phyloP scores from a whole-genome alignment of 768 basidiomycete genomes.

The Tulasnella sp. region DNA sequence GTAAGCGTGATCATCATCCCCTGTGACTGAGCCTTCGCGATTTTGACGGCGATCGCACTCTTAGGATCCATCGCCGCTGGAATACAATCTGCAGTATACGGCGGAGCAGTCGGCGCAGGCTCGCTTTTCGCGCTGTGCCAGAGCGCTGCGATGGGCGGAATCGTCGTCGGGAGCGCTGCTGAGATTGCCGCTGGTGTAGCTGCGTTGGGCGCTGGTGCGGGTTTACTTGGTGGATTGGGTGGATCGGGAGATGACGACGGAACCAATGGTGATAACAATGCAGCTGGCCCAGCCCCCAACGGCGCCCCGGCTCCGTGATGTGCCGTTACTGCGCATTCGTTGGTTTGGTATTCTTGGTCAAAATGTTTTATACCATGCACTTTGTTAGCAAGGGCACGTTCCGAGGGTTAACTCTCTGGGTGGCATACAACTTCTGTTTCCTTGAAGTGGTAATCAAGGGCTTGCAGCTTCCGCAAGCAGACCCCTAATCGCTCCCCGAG shows the following conservation, averaged over 20 bases:
- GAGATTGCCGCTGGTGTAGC: not conserved
- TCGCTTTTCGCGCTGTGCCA: not conserved
- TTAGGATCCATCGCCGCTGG: not conserved
- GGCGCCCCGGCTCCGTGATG: too few species aligned
- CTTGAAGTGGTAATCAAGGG: too few species aligned
- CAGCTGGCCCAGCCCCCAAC: too few species aligned
- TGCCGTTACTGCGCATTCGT: too few species aligned
- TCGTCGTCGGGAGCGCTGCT: not conserved
- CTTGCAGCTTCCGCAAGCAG: too few species aligned
- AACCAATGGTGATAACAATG: too few species aligned
- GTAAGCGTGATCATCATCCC: not conserved
- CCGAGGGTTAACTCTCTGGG: too few species aligned
- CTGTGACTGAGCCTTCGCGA: not conserved
- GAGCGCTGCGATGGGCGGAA: constrained; percentile 1
- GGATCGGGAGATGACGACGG: not conserved
- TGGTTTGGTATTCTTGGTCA: too few species aligned
- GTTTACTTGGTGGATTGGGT: not conserved
- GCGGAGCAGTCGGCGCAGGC: not conserved
- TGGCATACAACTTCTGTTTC: too few species aligned
- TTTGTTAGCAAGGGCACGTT: too few species aligned
- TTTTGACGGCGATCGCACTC: not conserved
- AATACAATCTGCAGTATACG: not conserved
- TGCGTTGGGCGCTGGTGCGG: not conserved
- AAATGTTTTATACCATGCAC: too few species aligned
- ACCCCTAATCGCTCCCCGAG: too few species aligned